Evolutionary conservation across 2,329 filamentous ascomycete species (phyloP), one percentile per base, ranked within the genome.

Genomic region (Incumbomyces delicatus): DNA sequence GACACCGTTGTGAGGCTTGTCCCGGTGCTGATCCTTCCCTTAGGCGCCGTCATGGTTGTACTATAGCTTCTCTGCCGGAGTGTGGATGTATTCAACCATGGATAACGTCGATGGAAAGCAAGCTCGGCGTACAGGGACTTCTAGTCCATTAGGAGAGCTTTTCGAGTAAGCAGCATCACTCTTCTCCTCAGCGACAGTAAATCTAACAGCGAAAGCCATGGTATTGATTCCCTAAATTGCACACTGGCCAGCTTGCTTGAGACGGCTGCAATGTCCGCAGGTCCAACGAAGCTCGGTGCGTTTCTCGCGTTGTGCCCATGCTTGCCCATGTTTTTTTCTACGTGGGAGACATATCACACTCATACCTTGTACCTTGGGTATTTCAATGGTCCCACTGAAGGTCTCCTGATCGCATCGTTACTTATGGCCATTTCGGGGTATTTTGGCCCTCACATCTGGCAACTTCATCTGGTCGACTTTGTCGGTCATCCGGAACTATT

Each of bases 101-200:
- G 92, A 98, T 72, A 98, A 98, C 65, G 84, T 96, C 54, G 92
- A 98, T 66, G 92, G 92, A 57, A 98, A 98, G 70, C 92, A 98
- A 71, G 92, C 92, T 48, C 78, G 92, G 54, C 78, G 92, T 60
- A 98, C 92, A 3, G 89, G 90, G 44, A 95, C 90, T 3, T 96
- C 90, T 27, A 95, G 88, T 63, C 87, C 87, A 1, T 75, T 98
- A 20, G 92, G 92, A 57, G 92, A 98, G 68, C 80, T 98, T 12
- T 98, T 98, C 68, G 92, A 98, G 42, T 45, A 45, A 45, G 76
- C 78, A 68, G 57, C 73, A 67, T 58, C 32, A 42, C 37, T 31
- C 7, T 17, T 20, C 20, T 22, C 14, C 18, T n/a, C 22, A 11
- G 20, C 8, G 22, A 27, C 37, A 20, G 40, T 50, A 31, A 43